Conservation (phyloP, 352 stramenopile species). For the Globisporangium recalcitrans region DNA sequence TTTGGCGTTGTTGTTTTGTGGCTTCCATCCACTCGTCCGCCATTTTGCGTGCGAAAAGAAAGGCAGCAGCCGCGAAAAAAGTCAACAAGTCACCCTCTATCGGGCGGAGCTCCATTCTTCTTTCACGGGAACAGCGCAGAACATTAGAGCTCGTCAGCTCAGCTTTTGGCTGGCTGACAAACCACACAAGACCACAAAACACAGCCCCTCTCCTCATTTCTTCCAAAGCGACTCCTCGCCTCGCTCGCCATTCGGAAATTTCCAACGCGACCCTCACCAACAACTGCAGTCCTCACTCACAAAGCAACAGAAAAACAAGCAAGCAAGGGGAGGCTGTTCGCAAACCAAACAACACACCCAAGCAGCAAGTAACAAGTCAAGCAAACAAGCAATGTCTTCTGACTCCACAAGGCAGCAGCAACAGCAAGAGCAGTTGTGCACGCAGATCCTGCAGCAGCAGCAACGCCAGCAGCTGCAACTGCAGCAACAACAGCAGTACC, state of each 20-base stretch:
- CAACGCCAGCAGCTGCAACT: conserved; percentile 2
- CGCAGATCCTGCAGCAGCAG: conserved; percentile 2
- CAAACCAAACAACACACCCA: background rate
- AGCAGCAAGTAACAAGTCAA: background rate
- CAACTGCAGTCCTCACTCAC: background rate
- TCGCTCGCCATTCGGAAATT: background rate
- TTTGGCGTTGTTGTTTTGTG: too few relatives aligned
- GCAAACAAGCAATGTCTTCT: background rate
- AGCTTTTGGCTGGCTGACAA: background rate
- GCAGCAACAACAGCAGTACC: background rate
- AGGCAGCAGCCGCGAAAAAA: background rate
- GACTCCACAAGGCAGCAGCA: background rate
- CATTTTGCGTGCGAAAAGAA: background rate
- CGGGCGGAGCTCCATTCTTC: background rate
- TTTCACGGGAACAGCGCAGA: conserved; percentile 4
- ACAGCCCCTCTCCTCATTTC: too few relatives aligned
- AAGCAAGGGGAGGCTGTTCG: background rate
- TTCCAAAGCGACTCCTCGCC: too few relatives aligned
- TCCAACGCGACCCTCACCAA: background rate
- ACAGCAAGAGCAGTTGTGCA: background rate
- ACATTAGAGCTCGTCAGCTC: background rate
- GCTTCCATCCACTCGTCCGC: too few relatives aligned
- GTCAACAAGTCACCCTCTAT: background rate
- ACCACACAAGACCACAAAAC: too few relatives aligned
- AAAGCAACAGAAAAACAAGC: background rate